A percentile compares a stretch with the other conserved stretches of the same genome.
Conservation (phyloP, 495 filamentous ascomycete species). For the Lasiosphaeria miniovina region DNA sequence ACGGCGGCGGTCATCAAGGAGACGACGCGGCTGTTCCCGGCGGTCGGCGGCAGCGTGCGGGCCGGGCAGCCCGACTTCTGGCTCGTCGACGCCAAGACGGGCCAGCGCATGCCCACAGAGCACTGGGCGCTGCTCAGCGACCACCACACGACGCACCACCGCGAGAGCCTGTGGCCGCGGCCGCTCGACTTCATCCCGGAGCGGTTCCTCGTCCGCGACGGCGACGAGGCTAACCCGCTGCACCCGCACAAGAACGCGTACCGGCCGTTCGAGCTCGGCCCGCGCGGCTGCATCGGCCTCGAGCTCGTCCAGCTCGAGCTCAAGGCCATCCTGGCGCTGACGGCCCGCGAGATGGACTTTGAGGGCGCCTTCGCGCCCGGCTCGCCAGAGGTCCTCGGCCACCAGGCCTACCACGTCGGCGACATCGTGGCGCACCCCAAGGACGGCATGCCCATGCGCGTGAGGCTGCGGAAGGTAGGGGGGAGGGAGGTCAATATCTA, state of each 20-base stretch:
- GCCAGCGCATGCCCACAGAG: slow-evolving; percentile 33
- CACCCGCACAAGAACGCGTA: slow-evolving; percentile 34
- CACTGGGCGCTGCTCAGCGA: slow-evolving; percentile 32
- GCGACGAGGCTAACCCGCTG: slow-evolving; percentile 25
- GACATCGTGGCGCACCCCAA: too few species aligned
- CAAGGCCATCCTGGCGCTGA: slow-evolving; percentile 37
- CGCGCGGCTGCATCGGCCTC: slow-evolving; percentile 50
- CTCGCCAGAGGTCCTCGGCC: too few species aligned
- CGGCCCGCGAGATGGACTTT: slow-evolving; percentile 46
- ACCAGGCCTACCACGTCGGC: too few species aligned
- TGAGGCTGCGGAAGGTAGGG: too few species aligned
- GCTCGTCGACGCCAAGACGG: slow-evolving; percentile 29
- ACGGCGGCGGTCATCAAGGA: slow-evolving; percentile 51
- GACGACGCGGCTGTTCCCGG: slow-evolving; percentile 42
- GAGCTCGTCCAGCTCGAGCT: slow-evolving; percentile 46
- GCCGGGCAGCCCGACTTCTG: slow-evolving; percentile 27
- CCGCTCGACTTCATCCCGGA: slow-evolving; percentile 42
- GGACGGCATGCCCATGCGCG: too few species aligned
- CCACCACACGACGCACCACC: slow-evolving; percentile 24
- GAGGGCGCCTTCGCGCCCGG: slow-evolving; percentile 5
- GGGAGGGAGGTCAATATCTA: too few species aligned
- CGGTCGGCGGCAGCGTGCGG: slow-evolving; percentile 34
- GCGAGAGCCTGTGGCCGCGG: slow-evolving; percentile 29
- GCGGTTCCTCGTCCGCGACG: slow-evolving; percentile 33
- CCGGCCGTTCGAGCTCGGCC: slow-evolving; percentile 49